These are phyloP conservation scores for Pseudogymnoascus sp. DNA, from an alignment of 2,329 filamentous ascomycete species.

Conservation along the genomic window DNA sequence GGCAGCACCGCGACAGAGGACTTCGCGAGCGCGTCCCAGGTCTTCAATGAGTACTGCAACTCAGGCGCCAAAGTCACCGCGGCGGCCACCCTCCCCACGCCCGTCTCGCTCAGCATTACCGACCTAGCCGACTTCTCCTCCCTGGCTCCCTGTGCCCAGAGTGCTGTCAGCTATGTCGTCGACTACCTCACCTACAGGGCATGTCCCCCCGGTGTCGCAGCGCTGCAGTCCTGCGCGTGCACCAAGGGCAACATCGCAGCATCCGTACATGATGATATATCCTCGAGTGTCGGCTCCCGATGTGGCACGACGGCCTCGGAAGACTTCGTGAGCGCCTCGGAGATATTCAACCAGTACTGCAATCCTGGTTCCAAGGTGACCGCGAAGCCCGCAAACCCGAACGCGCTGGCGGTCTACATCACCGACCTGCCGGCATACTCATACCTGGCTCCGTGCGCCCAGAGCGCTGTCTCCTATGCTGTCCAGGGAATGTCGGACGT, in stretches of 20 bases:
- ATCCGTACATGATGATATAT: constrained; percentile 26
- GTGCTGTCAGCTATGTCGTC: constrained; percentile 40
- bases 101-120: neutral
- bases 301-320: constrained; percentile 43
- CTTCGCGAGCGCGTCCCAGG: constrained; percentile 38
- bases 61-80: constrained; percentile 28
- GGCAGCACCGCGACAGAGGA: constrained; percentile 42
- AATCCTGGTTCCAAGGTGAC: constrained; percentile 31
- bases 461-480: constrained; percentile 33
- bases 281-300: constrained; percentile 33
- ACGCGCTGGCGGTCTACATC: constrained; percentile 40
- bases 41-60: constrained; percentile 44
- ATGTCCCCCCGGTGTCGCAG: constrained; percentile 38
- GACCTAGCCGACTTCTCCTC: constrained; percentile 14
- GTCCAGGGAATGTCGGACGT: constrained; percentile 28
- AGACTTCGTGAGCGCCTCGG: constrained; percentile 40
- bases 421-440: constrained; percentile 41
- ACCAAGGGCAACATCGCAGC: constrained; percentile 25
- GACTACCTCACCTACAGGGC: constrained; percentile 35
- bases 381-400: constrained; percentile 27
- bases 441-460: constrained; percentile 39
- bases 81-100: constrained; percentile 12
- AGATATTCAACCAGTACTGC: constrained; percentile 43
- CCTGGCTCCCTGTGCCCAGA: constrained; percentile 45
- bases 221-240: constrained; percentile 46